phyloP scores from a whole-genome alignment of 768 basidiomycete genomes.

The Termitomyces sp. region DNA sequence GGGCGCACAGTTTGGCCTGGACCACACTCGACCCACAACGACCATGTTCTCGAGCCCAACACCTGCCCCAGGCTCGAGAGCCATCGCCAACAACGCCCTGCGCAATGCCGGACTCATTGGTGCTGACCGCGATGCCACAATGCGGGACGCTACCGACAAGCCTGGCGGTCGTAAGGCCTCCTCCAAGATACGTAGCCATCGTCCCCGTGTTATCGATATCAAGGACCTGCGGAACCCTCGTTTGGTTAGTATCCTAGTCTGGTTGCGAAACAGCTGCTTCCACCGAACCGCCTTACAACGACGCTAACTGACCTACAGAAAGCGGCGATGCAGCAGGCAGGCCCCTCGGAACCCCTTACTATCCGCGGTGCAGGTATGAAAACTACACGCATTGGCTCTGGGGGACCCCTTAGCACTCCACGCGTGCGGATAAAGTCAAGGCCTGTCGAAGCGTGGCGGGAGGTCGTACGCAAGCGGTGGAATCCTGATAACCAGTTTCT shows the following conservation, averaged over 20 bases:
- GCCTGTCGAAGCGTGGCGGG: slow-evolving; percentile 66
- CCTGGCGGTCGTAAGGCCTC: slow-evolving; percentile 70
- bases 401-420: neutral
- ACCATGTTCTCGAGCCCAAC: slow-evolving; percentile 46
- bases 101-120: slow-evolving; percentile 74
- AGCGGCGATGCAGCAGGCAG: slow-evolving; percentile 30
- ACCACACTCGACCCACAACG: slow-evolving; percentile 5
- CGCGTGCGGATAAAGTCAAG: slow-evolving; percentile 15
- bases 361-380: slow-evolving; percentile 53
- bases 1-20: slow-evolving; percentile 17
- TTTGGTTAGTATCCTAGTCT: slow-evolving; percentile 58
- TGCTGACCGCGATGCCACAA: slow-evolving; percentile 66
- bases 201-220: slow-evolving; percentile 55
- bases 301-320: slow-evolving; percentile 16
- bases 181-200: slow-evolving; percentile 57
- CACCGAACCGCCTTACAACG: neutral
- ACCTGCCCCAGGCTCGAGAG: slow-evolving; percentile 50
- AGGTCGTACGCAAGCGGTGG: slow-evolving; percentile 70
- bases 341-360: slow-evolving; percentile 48
- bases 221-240: slow-evolving; percentile 47
- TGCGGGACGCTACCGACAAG: slow-evolving; percentile 66
- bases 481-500: slow-evolving; percentile 64
- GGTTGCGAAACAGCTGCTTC: slow-evolving; percentile 5
- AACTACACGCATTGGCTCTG: neutral
- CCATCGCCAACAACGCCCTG: slow-evolving; percentile 56